These are phyloP conservation scores for Climacium dendroides DNA, from an alignment of 225 moss, liverwort and hornwort genomes.

Conservation along the genomic window DNA sequence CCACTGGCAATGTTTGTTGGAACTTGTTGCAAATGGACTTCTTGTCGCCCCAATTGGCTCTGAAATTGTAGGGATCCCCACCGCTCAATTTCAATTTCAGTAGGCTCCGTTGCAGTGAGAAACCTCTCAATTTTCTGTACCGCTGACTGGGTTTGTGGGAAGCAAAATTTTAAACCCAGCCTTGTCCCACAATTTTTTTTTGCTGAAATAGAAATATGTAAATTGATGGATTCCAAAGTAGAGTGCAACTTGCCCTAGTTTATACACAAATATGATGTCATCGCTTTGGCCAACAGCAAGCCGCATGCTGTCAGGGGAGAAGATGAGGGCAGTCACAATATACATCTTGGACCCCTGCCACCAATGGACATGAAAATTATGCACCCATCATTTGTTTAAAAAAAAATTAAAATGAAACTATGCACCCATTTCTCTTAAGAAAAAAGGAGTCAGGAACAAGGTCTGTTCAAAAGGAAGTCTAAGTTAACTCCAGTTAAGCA, in stretches of 20 bases:
- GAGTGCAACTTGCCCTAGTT: conserved; percentile 61
- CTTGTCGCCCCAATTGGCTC: conserved; percentile 70
- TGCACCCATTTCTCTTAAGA: too few species aligned
- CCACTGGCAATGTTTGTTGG: conserved; percentile 51
- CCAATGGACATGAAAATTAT: background rate
- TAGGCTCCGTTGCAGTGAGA: too few species aligned
- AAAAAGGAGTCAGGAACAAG: too few species aligned
- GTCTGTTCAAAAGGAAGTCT: background rate
- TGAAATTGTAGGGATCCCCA: background rate
- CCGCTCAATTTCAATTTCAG: background rate
- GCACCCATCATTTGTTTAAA: background rate
- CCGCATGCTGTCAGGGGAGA: conserved; percentile 82
- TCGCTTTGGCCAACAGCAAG: conserved; percentile 89
- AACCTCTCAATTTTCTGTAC: background rate
- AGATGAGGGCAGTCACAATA: conserved; percentile 59
- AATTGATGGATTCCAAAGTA: background rate
- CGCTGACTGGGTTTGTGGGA: accelerated
- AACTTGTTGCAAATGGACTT: conserved; percentile 96
- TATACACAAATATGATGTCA: conserved; percentile 82
- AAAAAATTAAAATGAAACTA: too few species aligned
- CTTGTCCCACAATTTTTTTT: background rate
- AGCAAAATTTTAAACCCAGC: background rate
- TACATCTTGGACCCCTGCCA: conserved; percentile 72
- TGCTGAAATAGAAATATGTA: too few species aligned
- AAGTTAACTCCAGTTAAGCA: too few species aligned